These are phyloP conservation scores for Cordyceps farinosa DNA, from an alignment of 2,329 filamentous ascomycete species.

Conservation along the genomic window DNA sequence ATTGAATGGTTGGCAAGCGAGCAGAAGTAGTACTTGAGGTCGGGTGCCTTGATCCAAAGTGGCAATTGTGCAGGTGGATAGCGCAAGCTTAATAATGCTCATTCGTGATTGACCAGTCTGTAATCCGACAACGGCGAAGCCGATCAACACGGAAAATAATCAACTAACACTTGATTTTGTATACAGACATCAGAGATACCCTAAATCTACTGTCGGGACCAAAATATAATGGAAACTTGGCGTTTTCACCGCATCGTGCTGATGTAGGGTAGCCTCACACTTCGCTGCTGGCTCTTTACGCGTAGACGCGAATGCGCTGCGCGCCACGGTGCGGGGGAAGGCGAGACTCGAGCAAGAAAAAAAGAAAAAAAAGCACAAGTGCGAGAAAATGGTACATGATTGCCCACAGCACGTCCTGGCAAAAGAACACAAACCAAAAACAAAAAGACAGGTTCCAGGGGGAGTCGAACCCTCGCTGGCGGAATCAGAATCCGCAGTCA, in stretches of 20 bases:
- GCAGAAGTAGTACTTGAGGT: background rate
- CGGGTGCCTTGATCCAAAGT: background rate
- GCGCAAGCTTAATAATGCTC: constrained; percentile 23
- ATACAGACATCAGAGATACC: background rate
- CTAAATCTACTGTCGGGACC: background rate
- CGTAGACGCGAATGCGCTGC: background rate
- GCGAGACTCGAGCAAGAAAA: background rate
- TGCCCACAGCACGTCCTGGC: background rate
- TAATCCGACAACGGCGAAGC: background rate
- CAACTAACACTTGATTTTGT: background rate
- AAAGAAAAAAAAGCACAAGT: background rate
- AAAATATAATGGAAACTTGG: background rate
- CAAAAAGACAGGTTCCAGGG: constrained; percentile 29
- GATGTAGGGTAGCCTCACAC: background rate
- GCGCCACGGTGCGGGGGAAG: too few relatives aligned
- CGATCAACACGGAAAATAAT: background rate
- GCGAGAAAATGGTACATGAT: too few relatives aligned
- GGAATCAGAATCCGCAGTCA: constrained; percentile 38
- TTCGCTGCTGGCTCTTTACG: background rate
- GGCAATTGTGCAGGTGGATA: constrained; percentile 16
- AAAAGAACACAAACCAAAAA: background rate
- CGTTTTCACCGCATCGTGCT: background rate
- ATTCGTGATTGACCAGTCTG: background rate
- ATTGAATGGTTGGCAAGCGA: background rate
- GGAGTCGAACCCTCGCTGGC: constrained; percentile 38